Conservation (phyloP, 352 stramenopile genomes). For the Phytopythium oedochilum region DNA sequence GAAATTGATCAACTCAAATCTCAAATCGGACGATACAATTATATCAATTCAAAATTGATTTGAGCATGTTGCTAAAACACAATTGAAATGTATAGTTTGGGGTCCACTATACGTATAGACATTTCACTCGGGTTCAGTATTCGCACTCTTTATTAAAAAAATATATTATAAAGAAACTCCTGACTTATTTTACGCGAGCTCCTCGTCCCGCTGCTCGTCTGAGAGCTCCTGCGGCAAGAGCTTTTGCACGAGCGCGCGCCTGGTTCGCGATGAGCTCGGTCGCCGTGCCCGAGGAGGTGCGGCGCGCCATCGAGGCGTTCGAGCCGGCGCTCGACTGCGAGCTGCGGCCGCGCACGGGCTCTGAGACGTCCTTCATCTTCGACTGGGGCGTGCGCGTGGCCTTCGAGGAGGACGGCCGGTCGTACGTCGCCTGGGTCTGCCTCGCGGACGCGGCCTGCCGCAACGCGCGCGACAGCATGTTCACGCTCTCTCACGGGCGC, state of each 20-base stretch:
- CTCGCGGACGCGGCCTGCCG: not conserved
- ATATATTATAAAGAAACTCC: no score
- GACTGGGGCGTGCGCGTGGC: not conserved
- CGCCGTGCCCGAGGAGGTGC: not conserved
- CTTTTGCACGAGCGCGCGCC: not conserved
- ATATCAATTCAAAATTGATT: no score
- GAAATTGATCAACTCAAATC: no score
- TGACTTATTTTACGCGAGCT: no score
- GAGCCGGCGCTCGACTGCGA: not conserved
- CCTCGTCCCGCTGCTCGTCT: no score
- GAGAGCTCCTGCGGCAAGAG: no score
- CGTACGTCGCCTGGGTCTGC: not conserved
- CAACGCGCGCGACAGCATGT: not conserved
- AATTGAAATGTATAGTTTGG: no score
- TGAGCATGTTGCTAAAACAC: no score
- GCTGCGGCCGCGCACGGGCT: not conserved
- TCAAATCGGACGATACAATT: no score
- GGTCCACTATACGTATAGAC: no score
- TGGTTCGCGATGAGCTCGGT: not conserved
- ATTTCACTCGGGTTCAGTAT: no score
- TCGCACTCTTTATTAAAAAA: no score
- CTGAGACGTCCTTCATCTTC: slow-evolving; percentile 3
- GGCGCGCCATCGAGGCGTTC: not conserved
- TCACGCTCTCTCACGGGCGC: not conserved
- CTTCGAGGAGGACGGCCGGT: not conserved